Evolutionary conservation across 345 rosid genomes (phyloP).

Genomic region (Geranium rotundifolium): DNA sequence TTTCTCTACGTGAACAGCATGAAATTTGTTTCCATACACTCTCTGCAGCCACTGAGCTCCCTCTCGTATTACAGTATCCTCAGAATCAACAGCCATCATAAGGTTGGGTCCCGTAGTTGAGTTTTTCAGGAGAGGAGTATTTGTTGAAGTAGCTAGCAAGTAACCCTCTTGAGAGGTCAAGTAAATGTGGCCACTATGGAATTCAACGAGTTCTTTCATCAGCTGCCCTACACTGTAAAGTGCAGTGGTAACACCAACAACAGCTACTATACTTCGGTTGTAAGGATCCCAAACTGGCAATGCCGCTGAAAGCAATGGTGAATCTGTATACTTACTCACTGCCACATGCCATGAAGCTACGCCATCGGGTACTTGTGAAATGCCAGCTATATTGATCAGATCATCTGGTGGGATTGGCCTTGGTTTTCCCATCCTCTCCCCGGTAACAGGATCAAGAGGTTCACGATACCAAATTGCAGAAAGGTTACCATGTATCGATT

Average conservation of each 20-base stretch:
- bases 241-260: constrained; percentile 95
- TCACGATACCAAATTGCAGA: constrained; percentile 88
- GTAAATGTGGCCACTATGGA: constrained; percentile 88
- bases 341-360: constrained; percentile 98
- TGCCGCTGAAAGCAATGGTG: constrained; percentile 94
- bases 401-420: constrained; percentile 69
- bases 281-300: constrained; percentile 79
- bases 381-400: constrained; percentile 86
- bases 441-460: constrained; percentile 73
- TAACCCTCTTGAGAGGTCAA: constrained; percentile 87
- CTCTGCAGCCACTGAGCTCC: constrained; percentile 83
- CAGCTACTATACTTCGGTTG: constrained; percentile 74
- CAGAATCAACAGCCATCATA: constrained; percentile 70
- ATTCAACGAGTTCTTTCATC: constrained; percentile 94
- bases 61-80: constrained; percentile 48
- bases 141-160: constrained; percentile 87
- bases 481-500: constrained; percentile 53
- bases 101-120: constrained; percentile 59
- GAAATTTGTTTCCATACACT: constrained; percentile 55
- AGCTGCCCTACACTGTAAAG: constrained; percentile 88
- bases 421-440: constrained; percentile 67
- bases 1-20: constrained; percentile 64
- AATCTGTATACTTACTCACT: constrained; percentile 80
- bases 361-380: constrained; percentile 87
- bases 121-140: constrained; percentile 68